A percentile compares a stretch with the other conserved stretches of the same genome.
phyloP scores from a whole-genome alignment of 2,329 filamentous ascomycete genomes.

The Mycosphaerella sp. region DNA sequence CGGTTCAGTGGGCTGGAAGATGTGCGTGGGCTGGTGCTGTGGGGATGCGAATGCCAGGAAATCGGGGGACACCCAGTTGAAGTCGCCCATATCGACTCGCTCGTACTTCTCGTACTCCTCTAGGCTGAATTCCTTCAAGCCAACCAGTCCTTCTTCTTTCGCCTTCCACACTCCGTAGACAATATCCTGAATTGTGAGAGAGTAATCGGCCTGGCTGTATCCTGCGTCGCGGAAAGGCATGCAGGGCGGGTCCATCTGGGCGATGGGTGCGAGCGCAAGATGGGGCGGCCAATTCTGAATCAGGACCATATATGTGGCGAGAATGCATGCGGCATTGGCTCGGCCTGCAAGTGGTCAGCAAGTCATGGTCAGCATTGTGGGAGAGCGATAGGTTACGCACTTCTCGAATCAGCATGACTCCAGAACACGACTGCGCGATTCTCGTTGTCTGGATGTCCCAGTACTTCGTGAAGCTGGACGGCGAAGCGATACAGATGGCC shows the following conservation, averaged over 20 bases:
- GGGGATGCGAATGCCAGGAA: constrained; percentile 97
- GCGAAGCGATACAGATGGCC: constrained; percentile 96
- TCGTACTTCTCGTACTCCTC: constrained; percentile 97
- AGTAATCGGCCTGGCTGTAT: constrained; percentile 97
- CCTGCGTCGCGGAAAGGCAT: constrained; percentile 99
- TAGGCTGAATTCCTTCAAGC: constrained; percentile 87
- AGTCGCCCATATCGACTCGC: constrained; percentile 95
- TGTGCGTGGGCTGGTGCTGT: constrained; percentile 69
- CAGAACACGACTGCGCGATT: constrained; percentile 90
- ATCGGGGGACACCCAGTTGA: constrained; percentile 96
- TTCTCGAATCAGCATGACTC: constrained; percentile 85
- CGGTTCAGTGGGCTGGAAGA: constrained; percentile 66
- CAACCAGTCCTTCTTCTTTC: constrained; percentile 89
- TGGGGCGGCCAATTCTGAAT: constrained; percentile 98
- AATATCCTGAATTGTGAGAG: constrained; percentile 90
- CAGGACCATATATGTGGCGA: constrained; percentile 97
- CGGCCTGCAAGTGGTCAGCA: constrained; percentile 52
- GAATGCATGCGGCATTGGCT: constrained; percentile 87
- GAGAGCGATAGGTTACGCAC: constrained; percentile 47
- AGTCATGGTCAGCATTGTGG: constrained; percentile 8
- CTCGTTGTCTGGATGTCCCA: constrained; percentile 86
- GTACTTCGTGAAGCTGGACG: constrained; percentile 88
- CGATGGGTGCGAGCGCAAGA: constrained; percentile 87
- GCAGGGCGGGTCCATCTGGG: constrained; percentile 91
- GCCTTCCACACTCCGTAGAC: constrained; percentile 99